Percentiles rank a stretch among this genome's conserved stretches.
Evolutionary conservation across 805 yeast species (phyloP).

Genomic region (Barnettozyma botsteinii): DNA sequence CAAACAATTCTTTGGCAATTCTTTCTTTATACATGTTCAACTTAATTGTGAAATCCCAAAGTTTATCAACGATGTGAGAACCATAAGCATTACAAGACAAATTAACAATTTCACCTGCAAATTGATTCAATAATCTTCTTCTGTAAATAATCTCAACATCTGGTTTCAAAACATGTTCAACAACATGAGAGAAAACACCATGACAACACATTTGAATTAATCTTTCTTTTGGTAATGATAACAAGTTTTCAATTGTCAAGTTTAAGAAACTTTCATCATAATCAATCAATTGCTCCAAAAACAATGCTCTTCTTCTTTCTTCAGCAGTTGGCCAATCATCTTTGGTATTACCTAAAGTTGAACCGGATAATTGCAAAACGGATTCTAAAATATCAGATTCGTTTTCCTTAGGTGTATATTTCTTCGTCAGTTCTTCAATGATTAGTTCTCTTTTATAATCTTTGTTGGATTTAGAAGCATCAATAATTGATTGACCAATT

Average conservation of each 20-base stretch:
- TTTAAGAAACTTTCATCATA: constrained; percentile 58
- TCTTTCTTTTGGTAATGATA: constrained; percentile 55
- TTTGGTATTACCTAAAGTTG: constrained; percentile 75
- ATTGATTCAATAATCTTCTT: constrained; percentile 61
- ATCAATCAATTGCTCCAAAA: constrained; percentile 65
- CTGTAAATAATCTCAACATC: constrained; percentile 49
- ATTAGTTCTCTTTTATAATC: constrained; percentile 58
- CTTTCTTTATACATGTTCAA: constrained; percentile 83
- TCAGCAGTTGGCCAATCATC: constrained; percentile 93
- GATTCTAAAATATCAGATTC: constrained; percentile 53
- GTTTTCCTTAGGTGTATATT: constrained; percentile 34
- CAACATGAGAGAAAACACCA: constrained; percentile 86
- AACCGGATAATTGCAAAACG: constrained; percentile 54
- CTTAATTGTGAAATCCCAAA: constrained; percentile 74
- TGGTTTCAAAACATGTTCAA: constrained; percentile 58
- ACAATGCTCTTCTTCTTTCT: constrained; percentile 73
- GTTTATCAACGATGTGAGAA: constrained; percentile 80
- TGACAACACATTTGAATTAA: constrained; percentile 74
- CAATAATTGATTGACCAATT: constrained; percentile 58
- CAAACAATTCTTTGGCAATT: constrained; percentile 61
- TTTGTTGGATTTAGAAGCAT: constrained; percentile 53
- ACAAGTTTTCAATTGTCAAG: constrained; percentile 52
- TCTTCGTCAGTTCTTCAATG: constrained; percentile 41
- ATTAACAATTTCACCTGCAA: constrained; percentile 49
- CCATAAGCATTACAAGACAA: constrained; percentile 84